Percentiles rank a stretch among this genome's conserved stretches.
These are phyloP conservation scores for Pyropia yezoensis DNA, from an alignment of 23 red algal genomes.

Conservation along the genomic window DNA sequence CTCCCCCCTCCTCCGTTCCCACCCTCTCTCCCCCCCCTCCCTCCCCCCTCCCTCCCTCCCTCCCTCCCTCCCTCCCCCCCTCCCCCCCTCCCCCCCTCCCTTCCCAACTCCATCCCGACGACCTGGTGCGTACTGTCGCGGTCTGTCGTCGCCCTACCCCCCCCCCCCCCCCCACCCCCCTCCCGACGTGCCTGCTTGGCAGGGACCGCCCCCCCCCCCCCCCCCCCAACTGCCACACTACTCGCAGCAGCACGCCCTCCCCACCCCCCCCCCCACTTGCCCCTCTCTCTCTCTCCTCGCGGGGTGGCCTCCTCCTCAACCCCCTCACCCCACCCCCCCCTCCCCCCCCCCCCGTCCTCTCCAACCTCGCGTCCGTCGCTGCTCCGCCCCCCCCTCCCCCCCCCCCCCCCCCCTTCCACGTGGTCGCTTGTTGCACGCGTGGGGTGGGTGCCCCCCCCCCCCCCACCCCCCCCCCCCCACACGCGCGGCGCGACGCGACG, in stretches of 20 bases:
- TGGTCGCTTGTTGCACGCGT: background rate
- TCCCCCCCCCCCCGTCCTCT: background rate
- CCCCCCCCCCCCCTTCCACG: background rate
- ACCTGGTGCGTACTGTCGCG: background rate
- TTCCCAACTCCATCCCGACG: background rate
- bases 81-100: background rate
- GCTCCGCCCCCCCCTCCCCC: background rate
- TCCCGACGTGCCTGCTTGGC: background rate
- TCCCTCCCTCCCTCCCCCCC: background rate
- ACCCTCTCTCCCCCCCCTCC: background rate
- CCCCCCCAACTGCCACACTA: background rate
- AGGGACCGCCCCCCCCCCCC: background rate
- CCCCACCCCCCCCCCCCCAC: too few relatives aligned
- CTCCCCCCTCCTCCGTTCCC: background rate
- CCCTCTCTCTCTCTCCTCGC: background rate
- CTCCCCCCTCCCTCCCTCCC: background rate
- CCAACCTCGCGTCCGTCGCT: background rate
- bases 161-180: background rate
- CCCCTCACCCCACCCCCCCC: background rate
- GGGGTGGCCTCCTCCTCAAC: background rate
- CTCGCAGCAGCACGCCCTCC: background rate
- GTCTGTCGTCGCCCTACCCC: background rate
- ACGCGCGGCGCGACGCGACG: too few relatives aligned
- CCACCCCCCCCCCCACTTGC: background rate
- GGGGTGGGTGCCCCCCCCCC: background rate